phyloP scores from a whole-genome alignment of 2,329 filamentous ascomycete species.

The Colletotrichum limetticola region DNA sequence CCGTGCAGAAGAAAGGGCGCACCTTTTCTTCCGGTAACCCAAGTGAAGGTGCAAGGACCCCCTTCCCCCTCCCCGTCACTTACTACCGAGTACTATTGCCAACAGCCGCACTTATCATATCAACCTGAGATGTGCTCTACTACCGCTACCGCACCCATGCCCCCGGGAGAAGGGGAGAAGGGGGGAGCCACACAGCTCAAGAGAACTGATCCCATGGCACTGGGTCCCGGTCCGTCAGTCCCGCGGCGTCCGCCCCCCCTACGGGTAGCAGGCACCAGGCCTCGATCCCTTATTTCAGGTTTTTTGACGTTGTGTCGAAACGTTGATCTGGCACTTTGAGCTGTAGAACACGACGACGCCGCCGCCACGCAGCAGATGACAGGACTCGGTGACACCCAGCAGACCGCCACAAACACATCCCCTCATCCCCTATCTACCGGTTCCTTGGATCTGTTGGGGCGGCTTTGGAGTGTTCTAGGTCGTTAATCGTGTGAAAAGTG shows the following conservation, averaged over 20 bases:
- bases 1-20: not conserved
- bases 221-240: not conserved
- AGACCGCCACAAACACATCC: too few relatives aligned
- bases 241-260: not conserved
- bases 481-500: too few relatives aligned
- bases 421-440: too few relatives aligned
- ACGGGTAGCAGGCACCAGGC: not conserved
- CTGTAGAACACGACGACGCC: too few relatives aligned
- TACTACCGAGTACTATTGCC: not conserved
- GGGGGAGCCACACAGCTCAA: not conserved
- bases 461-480: too few relatives aligned
- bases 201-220: conserved; percentile 14
- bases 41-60: not conserved
- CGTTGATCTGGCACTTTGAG: too few relatives aligned
- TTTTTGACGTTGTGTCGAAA: too few relatives aligned
- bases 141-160: not conserved
- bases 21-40: not conserved
- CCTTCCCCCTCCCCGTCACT: too few relatives aligned
- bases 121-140: not conserved
- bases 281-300: too few relatives aligned
- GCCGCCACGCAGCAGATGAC: too few relatives aligned
- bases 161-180: not conserved
- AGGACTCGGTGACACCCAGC: too few relatives aligned
- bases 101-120: not conserved
- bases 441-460: too few relatives aligned